Base-by-base conservation (phyloP, 108 stramenopile species). In the Nitzschia palea region DNA sequence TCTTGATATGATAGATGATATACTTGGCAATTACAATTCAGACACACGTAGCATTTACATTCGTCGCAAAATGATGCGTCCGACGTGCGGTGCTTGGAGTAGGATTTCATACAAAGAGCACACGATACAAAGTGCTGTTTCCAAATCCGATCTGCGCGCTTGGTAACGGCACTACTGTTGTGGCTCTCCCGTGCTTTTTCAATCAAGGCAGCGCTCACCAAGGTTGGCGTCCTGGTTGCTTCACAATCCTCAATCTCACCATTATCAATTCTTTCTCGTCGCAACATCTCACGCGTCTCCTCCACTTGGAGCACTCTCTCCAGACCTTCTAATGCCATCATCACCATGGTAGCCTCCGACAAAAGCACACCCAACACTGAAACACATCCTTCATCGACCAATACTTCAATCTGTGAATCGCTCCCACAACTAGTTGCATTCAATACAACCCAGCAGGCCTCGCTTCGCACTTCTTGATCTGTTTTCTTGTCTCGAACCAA, bases 371-470 rank as follows among this genome's bases (percentile, higher is more conserved):
- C 90, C 45, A 98, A 85, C 22, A 97, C 94, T 22, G 76, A 44
- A 9, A 97, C 91, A 50, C 96, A 96, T 12, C 97, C 97, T 68
- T 94, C 87, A n/a, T 88, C 79, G 4, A 98, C 94, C 55, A 98
- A 68, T 35, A 83, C 78, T 72, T 94, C 93, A 50, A 98, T 96
- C 70, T 98, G 98, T 4, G 82, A 66, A 65, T 97, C 95, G 48
- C 85, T 90, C 18, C 98, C 98, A 68, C 98, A 97, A 62, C 94
- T 95, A 1, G 98, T 96, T 18, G 98, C 98, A 76, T 98, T 98
- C 52, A 97, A 79, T 4, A 98, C 91, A 18, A 97, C 98, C 98
- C 98, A 98, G 77, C 95, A 95, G n/a, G 97, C 98, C 80, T 98
- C 98, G 51, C 86, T 95, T 25, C 91, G 78, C 2, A 98, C 96